A percentile compares a stretch with the other conserved stretches of the same genome.
Evolutionary conservation across 2,329 filamentous ascomycete genomes (phyloP).

Genomic region (Tetracladium maxilliforme): DNA sequence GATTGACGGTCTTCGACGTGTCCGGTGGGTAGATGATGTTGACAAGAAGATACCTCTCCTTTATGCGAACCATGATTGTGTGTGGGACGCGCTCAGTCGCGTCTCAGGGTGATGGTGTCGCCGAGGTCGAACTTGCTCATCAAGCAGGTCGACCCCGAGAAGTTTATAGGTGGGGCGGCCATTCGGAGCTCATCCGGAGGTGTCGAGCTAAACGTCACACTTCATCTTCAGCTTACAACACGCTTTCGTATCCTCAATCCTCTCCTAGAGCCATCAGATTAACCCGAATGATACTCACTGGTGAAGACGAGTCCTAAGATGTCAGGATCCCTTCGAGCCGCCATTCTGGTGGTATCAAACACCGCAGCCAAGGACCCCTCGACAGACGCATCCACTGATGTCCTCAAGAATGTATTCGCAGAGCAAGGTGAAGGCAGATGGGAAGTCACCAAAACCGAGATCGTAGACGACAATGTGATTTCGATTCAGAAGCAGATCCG

Average conservation of each 20-base stretch:
- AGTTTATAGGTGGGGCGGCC: no score
- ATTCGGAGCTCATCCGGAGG: no score
- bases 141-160: no score
- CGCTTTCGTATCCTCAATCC: no score
- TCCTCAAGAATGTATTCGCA: slow-evolving; percentile 55
- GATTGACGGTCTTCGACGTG: slow-evolving; percentile 13
- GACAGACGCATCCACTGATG: slow-evolving; percentile 57
- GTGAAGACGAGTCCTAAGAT: no score
- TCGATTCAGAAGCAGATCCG: slow-evolving; percentile 64
- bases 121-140: slow-evolving; percentile 7
- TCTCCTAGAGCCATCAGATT: no score
- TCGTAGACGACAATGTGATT: slow-evolving; percentile 63
- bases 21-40: slow-evolving; percentile 70
- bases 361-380: slow-evolving; percentile 70
- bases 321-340: slow-evolving; percentile 57
- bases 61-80: slow-evolving; percentile 74
- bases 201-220: no score
- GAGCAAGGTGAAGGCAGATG: slow-evolving; percentile 55
- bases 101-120: slow-evolving; percentile 3
- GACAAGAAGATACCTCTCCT: slow-evolving; percentile 90
- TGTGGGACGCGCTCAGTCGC: background rate
- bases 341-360: slow-evolving; percentile 79
- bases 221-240: no score
- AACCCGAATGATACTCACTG: no score
- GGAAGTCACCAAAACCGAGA: slow-evolving; percentile 52